Evolutionary conservation across 2,329 filamentous ascomycete genomes (phyloP).

Genomic region (Diaporthe helianthi): DNA sequence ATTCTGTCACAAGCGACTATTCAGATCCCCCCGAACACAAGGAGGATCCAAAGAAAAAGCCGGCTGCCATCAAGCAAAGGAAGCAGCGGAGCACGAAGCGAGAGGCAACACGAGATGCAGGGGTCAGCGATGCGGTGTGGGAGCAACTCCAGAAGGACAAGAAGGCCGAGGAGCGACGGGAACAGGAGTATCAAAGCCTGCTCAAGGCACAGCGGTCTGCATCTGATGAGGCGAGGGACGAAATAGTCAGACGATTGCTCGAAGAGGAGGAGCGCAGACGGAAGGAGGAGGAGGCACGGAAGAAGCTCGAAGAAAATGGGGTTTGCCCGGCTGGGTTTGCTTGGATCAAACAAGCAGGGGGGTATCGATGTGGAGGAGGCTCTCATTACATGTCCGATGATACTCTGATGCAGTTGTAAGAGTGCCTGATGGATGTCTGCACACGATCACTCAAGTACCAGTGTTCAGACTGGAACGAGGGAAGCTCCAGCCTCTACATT

Average conservation of each 20-base stretch:
- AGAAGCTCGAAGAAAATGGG: constrained; percentile 59
- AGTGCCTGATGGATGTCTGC: not conserved
- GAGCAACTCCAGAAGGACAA: constrained; percentile 62
- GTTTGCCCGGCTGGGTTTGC: constrained; percentile 61
- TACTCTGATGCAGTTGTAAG: constrained; percentile 37
- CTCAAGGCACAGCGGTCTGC: constrained; percentile 41
- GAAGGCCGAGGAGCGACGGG: constrained; percentile 45
- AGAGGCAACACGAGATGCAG: constrained; percentile 54
- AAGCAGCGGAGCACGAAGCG: not conserved
- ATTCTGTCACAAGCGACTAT: not conserved
- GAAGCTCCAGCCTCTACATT: not conserved
- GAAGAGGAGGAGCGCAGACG: constrained; percentile 49
- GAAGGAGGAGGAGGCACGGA: constrained; percentile 48
- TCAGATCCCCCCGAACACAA: not conserved
- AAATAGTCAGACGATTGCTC: constrained; percentile 46
- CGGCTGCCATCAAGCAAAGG: not conserved
- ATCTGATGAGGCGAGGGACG: constrained; percentile 44
- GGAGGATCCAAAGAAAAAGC: not conserved
- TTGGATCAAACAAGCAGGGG: constrained; percentile 66
- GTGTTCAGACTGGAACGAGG: too few species aligned
- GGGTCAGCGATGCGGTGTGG: constrained; percentile 68
- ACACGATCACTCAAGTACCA: not conserved
- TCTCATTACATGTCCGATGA: constrained; percentile 59
- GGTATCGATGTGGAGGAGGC: constrained; percentile 70
- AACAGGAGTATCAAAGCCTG: constrained; percentile 47